Conservation (phyloP, 139 green algal genomes). For the Edaphochlamys debaryana region DNA sequence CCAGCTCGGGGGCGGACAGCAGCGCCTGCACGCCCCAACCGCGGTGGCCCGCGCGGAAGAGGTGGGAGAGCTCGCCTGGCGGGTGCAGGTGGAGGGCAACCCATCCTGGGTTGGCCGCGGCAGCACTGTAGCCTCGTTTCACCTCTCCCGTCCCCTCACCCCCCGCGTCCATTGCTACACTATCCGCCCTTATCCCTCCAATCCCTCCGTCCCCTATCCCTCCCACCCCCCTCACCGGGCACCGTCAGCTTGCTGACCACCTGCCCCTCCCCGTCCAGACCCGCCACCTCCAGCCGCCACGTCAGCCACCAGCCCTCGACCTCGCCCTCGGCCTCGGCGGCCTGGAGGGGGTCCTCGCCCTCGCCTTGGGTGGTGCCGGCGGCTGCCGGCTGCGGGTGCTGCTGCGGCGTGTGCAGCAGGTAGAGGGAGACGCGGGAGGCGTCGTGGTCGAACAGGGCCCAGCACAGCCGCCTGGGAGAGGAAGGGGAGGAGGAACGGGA, state of each 20-base stretch:
- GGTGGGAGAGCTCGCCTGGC: conserved; percentile 26
- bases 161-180: neutral
- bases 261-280: neutral
- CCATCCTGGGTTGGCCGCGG: too few species aligned
- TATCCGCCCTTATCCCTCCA: too few species aligned
- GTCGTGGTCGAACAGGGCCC: conserved; percentile 36
- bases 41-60: neutral
- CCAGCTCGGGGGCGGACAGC: conserved; percentile 21
- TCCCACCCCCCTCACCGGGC: conserved; percentile 14
- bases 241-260: neutral
- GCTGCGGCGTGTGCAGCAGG: conserved; percentile 18
- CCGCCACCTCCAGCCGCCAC: conserved; percentile 31
- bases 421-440: conserved; percentile 35
- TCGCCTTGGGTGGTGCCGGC: neutral
- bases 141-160: neutral
- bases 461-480: conserved; percentile 29
- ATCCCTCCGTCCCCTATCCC: too few species aligned
- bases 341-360: neutral
- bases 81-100: too few species aligned
- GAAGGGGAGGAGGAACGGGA: neutral
- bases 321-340: neutral
- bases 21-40: conserved; percentile 32
- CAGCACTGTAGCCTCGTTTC: too few species aligned
- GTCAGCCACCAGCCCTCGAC: conserved; percentile 29
- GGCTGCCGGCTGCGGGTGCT: neutral